phyloP scores from a whole-genome alignment of 2,329 filamentous ascomycete genomes.

The Helicocarpus griseus region DNA sequence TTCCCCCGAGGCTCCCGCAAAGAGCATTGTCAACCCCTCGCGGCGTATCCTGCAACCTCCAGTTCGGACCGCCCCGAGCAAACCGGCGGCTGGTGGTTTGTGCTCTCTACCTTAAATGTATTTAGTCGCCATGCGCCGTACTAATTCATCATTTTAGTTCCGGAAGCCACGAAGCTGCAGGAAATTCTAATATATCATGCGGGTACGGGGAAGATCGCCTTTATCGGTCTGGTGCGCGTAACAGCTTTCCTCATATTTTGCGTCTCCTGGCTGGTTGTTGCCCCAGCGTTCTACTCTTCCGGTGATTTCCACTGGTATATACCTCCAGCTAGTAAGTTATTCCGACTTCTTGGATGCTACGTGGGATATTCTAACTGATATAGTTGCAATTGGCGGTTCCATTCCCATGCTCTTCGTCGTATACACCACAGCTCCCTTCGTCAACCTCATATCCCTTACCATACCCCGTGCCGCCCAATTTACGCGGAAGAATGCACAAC shows the following conservation, averaged over 20 bases:
- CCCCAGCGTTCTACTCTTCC: slow-evolving; percentile 44
- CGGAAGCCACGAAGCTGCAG: slow-evolving; percentile 26
- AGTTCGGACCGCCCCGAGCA: slow-evolving; percentile 11
- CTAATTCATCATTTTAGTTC: background rate
- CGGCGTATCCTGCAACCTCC: slow-evolving; percentile 13
- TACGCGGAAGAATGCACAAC: slow-evolving; percentile 41
- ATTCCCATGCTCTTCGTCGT: slow-evolving; percentile 56
- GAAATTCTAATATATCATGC: slow-evolving; percentile 64
- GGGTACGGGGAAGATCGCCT: slow-evolving; percentile 56
- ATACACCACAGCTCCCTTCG: slow-evolving; percentile 59
- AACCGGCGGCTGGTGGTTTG: slow-evolving; percentile 4
- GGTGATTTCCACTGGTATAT: slow-evolving; percentile 36
- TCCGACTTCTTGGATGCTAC: background rate
- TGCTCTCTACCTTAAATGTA: background rate
- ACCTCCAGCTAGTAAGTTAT: slow-evolving; percentile 29
- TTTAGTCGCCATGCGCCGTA: slow-evolving; percentile 7
- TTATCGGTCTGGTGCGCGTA: slow-evolving; percentile 61
- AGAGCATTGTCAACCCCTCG: background rate
- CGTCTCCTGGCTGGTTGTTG: slow-evolving; percentile 55
- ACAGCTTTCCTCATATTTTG: slow-evolving; percentile 60
- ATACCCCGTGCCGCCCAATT: slow-evolving; percentile 56
- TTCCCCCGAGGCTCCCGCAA: slow-evolving; percentile 10
- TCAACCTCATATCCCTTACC: slow-evolving; percentile 60
- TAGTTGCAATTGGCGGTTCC: slow-evolving; percentile 51
- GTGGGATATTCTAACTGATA: slow-evolving; percentile 4